Percentiles rank a stretch among this genome's conserved stretches.
Evolutionary conservation across 2,329 filamentous ascomycete genomes (phyloP).

Genomic region (Paraphoma sp.): DNA sequence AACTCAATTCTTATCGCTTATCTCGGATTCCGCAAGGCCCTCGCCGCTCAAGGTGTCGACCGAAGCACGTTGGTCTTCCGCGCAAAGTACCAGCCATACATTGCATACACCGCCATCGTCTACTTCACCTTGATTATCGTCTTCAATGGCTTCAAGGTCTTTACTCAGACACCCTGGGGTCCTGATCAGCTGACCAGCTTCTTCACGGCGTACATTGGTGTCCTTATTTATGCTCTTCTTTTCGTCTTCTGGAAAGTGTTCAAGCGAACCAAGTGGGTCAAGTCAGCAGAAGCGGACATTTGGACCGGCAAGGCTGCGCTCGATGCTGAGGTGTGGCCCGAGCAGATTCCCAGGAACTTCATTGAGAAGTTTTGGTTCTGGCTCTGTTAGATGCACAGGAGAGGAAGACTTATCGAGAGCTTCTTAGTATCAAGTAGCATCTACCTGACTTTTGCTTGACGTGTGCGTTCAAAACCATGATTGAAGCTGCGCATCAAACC

Average conservation of each 20-base stretch:
- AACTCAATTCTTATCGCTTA: constrained; percentile 62
- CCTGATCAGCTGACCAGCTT: constrained; percentile 51
- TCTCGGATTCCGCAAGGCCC: constrained; percentile 60
- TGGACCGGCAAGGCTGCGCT: constrained; percentile 56
- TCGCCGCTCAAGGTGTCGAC: constrained; percentile 60
- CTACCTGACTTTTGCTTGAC: background rate
- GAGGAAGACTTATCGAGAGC: background rate
- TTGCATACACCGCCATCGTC: constrained; percentile 65
- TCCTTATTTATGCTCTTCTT: constrained; percentile 49
- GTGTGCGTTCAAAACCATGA: constrained; percentile 9
- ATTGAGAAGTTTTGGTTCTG: constrained; percentile 59
- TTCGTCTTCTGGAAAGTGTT: constrained; percentile 70
- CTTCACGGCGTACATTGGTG: constrained; percentile 59
- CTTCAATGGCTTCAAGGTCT: constrained; percentile 69
- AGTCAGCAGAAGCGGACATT: constrained; percentile 52
- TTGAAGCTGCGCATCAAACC: background rate
- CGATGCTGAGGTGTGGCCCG: constrained; percentile 55
- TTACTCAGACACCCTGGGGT: constrained; percentile 54
- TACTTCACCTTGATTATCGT: constrained; percentile 64
- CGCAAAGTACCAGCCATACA: constrained; percentile 56
- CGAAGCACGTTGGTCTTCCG: constrained; percentile 60
- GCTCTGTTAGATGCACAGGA: constrained; percentile 45
- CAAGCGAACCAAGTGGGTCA: constrained; percentile 64
- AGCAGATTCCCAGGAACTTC: constrained; percentile 50
- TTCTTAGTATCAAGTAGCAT: too few species aligned